These are phyloP conservation scores for Kurtzmaniella natalensis DNA, from an alignment of 1,139 yeast genomes.

Conservation along the genomic window DNA sequence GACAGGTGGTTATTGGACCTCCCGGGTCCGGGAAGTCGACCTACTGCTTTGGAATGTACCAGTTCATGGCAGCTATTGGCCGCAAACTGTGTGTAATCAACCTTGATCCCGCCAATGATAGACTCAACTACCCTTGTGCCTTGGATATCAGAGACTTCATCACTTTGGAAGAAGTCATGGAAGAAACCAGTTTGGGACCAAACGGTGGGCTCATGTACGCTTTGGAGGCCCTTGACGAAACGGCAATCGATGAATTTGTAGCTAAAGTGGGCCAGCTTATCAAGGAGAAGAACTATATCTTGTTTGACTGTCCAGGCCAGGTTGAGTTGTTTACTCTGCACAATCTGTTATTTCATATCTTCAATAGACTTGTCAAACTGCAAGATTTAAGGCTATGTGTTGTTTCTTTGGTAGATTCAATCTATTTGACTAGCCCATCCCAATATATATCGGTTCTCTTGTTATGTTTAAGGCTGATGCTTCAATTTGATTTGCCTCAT, in stretches of 20 bases:
- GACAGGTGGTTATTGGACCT: conserved; percentile 94
- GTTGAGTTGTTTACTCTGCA: conserved; percentile 48
- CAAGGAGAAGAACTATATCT: conserved; percentile 61
- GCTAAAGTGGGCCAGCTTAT: conserved; percentile 52
- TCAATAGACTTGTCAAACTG: conserved; percentile 34
- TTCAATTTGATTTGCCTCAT: conserved; percentile 43
- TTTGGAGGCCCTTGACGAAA: conserved; percentile 55
- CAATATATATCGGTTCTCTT: conserved; percentile 84
- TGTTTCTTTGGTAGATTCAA: conserved; percentile 83
- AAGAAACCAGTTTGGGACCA: conserved; percentile 77
- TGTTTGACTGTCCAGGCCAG: conserved; percentile 79
- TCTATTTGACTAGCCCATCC: conserved; percentile 80
- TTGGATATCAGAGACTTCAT: conserved; percentile 86
- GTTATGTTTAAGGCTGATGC: conserved; percentile 68
- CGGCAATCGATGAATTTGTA: conserved; percentile 53
- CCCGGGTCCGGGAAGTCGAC: conserved; percentile 98
- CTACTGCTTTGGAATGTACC: conserved; percentile 86
- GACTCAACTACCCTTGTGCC: conserved; percentile 73
- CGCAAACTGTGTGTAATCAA: conserved; percentile 79
- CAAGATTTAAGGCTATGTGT: conserved; percentile 76
- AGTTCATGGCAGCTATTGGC: conserved; percentile 91
- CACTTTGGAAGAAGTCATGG: conserved; percentile 87
- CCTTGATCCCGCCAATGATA: conserved; percentile 93
- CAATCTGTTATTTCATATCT: conserved; percentile 33
- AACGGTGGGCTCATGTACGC: conserved; percentile 95